Conservation (phyloP, 192 early-diverging fungal species). For the Coemansia sp. region DNA sequence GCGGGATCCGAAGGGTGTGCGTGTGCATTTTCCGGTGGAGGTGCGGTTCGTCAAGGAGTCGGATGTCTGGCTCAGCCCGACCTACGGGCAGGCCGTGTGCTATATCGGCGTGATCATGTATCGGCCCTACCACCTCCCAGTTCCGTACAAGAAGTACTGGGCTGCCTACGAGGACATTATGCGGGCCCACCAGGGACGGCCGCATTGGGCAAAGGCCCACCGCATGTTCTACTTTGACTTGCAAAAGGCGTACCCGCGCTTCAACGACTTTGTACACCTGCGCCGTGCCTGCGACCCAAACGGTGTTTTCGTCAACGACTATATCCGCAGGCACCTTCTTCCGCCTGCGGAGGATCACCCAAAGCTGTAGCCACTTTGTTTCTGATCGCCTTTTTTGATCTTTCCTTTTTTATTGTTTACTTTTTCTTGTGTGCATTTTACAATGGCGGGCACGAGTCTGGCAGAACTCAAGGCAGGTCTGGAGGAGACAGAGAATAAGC, state of each 20-base stretch:
- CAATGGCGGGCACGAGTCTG: constrained; percentile 12
- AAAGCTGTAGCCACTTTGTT: background rate
- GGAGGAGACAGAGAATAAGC: background rate
- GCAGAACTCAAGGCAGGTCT: constrained; percentile 24
- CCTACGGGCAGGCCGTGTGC: constrained; percentile 57
- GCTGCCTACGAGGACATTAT: constrained; percentile 64
- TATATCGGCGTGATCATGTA: constrained; percentile 75
- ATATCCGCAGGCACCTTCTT: constrained; percentile 56
- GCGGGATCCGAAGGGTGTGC: constrained; percentile 27
- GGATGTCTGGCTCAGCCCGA: constrained; percentile 66
- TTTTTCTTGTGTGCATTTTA: background rate
- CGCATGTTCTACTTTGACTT: constrained; percentile 52
- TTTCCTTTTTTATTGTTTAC: background rate
- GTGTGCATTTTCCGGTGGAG: constrained; percentile 71
- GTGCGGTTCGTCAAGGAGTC: constrained; percentile 52
- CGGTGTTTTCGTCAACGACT: constrained; percentile 66
- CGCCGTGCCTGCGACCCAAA: constrained; percentile 58
- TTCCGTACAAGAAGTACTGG: constrained; percentile 72
- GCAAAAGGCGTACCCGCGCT: constrained; percentile 55
- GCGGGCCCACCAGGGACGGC: constrained; percentile 57
- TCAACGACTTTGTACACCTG: constrained; percentile 53
- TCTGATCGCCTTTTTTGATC: background rate
- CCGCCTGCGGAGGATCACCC: constrained; percentile 15
- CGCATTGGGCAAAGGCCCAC: constrained; percentile 78
- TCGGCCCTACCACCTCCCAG: constrained; percentile 60